A percentile compares a stretch with the other conserved stretches of the same genome.
phyloP scores from a whole-genome alignment of 208 protist genomes.

The Lotmaria passim region DNA sequence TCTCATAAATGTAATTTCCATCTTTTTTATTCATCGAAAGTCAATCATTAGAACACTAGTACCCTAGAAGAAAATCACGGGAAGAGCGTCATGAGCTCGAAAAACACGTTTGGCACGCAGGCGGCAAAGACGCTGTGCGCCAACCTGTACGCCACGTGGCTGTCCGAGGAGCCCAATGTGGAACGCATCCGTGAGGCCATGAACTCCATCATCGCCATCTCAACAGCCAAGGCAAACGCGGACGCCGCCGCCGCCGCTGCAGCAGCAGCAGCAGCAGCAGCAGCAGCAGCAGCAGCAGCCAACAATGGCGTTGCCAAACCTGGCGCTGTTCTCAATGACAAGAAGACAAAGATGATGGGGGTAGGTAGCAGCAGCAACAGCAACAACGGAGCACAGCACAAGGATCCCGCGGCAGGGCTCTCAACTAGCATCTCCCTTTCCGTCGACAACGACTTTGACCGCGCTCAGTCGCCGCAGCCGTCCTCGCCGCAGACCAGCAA shows the following conservation, averaged over 20 bases:
- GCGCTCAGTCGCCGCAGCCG: constrained; percentile 44
- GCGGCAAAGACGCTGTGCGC: constrained; percentile 72
- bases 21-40: background rate
- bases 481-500: constrained; percentile 35
- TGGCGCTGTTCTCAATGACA: constrained; percentile 9
- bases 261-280: background rate
- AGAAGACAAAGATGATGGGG: constrained; percentile 10
- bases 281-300: too few relatives aligned
- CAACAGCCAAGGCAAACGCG: constrained; percentile 24
- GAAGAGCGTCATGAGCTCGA: constrained; percentile 25
- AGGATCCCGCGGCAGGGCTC: constrained; percentile 13
- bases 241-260: constrained; percentile 6
- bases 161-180: constrained; percentile 51
- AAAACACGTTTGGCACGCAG: constrained; percentile 43
- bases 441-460: background rate
- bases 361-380: constrained; percentile 11
- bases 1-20: background rate
- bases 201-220: constrained; percentile 41
- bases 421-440: constrained; percentile 19
- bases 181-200: constrained; percentile 60
- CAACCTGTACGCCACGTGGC: constrained; percentile 78
- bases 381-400: constrained; percentile 22
- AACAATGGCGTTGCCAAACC: background rate
- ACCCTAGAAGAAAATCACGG: too few relatives aligned
- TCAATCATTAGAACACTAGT: too few relatives aligned